phyloP scores from a whole-genome alignment of 495 filamentous ascomycete genomes.

The Penicilliopsis zonata region DNA sequence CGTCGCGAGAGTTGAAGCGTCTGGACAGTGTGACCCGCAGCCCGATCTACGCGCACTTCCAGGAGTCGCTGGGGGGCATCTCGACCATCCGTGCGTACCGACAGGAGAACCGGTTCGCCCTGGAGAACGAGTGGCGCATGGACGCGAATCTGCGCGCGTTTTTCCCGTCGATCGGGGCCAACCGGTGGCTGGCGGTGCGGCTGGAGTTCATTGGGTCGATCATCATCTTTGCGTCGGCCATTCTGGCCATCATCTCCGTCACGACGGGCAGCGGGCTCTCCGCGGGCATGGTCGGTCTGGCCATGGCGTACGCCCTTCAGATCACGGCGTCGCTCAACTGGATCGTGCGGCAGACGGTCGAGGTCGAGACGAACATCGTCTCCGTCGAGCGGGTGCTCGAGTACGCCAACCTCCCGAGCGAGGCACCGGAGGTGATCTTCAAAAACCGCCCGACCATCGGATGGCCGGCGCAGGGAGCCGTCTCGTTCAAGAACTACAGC shows the following conservation, averaged over 20 bases:
- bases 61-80: slow-evolving; percentile 90
- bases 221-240: slow-evolving; percentile 80
- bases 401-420: slow-evolving; percentile 85
- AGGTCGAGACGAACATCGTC: slow-evolving; percentile 98
- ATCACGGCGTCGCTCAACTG: slow-evolving; percentile 98
- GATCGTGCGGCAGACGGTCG: slow-evolving; percentile 98
- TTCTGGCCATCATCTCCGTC: slow-evolving; percentile 73
- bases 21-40: slow-evolving; percentile 90
- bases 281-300: slow-evolving; percentile 76
- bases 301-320: slow-evolving; percentile 94
- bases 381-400: slow-evolving; percentile 97
- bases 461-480: slow-evolving; percentile 86
- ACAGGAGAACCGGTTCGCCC: slow-evolving; percentile 73
- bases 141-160: slow-evolving; percentile 93
- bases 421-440: slow-evolving; percentile 89
- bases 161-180: slow-evolving; percentile 92
- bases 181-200: slow-evolving; percentile 91
- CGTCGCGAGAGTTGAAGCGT: slow-evolving; percentile 91
- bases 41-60: slow-evolving; percentile 97
- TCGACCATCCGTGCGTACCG: slow-evolving; percentile 96
- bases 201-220: slow-evolving; percentile 94
- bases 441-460: slow-evolving; percentile 74
- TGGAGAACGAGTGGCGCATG: slow-evolving; percentile 96
- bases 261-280: slow-evolving; percentile 54
- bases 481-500: slow-evolving; percentile 88